phyloP scores from a whole-genome alignment of 306 rosid genomes.

The Lotus japonicus region DNA sequence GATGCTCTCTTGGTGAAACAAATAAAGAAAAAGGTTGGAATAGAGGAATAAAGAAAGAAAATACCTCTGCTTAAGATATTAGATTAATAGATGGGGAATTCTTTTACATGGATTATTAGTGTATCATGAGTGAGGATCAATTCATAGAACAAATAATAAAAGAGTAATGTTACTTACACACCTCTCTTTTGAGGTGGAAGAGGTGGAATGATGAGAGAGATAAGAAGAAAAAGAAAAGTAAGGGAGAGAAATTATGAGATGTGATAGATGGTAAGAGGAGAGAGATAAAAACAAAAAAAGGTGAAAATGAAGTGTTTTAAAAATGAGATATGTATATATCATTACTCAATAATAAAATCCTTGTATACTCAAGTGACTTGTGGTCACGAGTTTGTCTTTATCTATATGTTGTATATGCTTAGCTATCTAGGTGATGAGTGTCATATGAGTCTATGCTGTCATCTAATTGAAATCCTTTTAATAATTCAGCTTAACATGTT shows the following conservation, averaged over 20 bases:
- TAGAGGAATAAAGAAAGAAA: slow-evolving; percentile 4
- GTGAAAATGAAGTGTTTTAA: too few species aligned
- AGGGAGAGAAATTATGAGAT: too few species aligned
- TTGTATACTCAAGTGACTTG: neutral
- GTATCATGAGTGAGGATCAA: too few species aligned
- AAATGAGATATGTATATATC: too few species aligned
- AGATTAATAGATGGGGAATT: slow-evolving; percentile 10
- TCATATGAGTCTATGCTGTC: neutral
- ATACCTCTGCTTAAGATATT: too few species aligned
- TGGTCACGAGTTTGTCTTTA: neutral
- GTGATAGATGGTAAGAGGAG: too few species aligned
- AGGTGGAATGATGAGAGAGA: too few species aligned
- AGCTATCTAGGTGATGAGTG: neutral
- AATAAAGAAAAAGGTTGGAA: neutral
- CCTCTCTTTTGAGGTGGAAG: too few species aligned
- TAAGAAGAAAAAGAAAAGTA: too few species aligned
- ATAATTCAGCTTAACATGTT: neutral
- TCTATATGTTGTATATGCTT: neutral
- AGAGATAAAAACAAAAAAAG: too few species aligned
- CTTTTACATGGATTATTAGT: neutral
- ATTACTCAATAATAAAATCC: too few species aligned
- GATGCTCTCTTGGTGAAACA: neutral
- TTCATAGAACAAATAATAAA: neutral
- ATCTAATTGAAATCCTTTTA: neutral
- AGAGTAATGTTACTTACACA: too few species aligned